These are phyloP conservation scores for Microcyclospora tardicrescens DNA, from an alignment of 2,329 filamentous ascomycete genomes.

Conservation along the genomic window DNA sequence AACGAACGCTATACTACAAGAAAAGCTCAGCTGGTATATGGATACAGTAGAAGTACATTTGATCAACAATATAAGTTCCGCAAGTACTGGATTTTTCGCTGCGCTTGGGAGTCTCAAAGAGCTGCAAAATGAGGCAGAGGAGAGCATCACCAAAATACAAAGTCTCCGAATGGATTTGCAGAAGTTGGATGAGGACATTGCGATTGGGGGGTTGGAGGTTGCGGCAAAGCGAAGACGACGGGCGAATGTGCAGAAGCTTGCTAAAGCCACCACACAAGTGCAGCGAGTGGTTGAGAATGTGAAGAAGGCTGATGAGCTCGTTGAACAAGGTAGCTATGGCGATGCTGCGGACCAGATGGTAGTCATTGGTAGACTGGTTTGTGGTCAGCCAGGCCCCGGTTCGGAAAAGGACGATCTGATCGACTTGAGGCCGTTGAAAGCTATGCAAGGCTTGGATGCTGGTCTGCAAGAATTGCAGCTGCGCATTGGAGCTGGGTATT, in stretches of 20 bases:
- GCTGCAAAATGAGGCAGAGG: slow-evolving; percentile 79
- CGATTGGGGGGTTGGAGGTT: slow-evolving; percentile 69
- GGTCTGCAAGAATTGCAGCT: slow-evolving; percentile 65
- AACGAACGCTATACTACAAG: slow-evolving; percentile 92
- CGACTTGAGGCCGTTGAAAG: slow-evolving; percentile 64
- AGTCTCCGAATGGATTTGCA: slow-evolving; percentile 64
- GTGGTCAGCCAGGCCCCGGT: slow-evolving; percentile 46
- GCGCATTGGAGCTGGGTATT: slow-evolving; percentile 77
- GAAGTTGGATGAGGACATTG: slow-evolving; percentile 75
- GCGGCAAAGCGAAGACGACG: slow-evolving; percentile 68
- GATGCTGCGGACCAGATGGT: slow-evolving; percentile 67
- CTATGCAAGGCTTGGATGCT: slow-evolving; percentile 64
- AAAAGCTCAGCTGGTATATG: slow-evolving; percentile 99
- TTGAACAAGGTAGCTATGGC: slow-evolving; percentile 74
- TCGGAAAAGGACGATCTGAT: slow-evolving; percentile 27
- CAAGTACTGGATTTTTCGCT: slow-evolving; percentile 91
- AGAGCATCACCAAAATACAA: slow-evolving; percentile 80
- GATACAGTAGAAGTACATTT: slow-evolving; percentile 96
- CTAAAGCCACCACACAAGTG: slow-evolving; percentile 72
- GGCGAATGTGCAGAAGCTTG: slow-evolving; percentile 73
- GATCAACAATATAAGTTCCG: slow-evolving; percentile 89
- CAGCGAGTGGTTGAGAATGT: slow-evolving; percentile 65
- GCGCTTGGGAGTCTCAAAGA: slow-evolving; percentile 83
- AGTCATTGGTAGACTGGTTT: slow-evolving; percentile 63
- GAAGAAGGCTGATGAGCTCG: slow-evolving; percentile 61